Conservation (phyloP, 2,329 filamentous ascomycete species). For the Alternaria tenuissima region DNA sequence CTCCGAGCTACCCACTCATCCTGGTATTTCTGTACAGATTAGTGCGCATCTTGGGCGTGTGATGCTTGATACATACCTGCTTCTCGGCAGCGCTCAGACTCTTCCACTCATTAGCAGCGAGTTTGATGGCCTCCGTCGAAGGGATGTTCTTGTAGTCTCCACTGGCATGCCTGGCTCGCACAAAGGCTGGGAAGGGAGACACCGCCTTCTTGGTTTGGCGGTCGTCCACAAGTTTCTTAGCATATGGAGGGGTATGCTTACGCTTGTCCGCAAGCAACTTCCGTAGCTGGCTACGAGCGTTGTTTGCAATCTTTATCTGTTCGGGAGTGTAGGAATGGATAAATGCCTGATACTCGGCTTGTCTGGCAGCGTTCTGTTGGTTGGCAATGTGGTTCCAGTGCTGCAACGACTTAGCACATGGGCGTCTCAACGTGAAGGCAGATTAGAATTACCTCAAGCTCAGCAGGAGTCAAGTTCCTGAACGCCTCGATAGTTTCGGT, state of each 20-base stretch:
- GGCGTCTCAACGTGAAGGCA: not conserved
- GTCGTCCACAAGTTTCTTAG: slow-evolving; percentile 59
- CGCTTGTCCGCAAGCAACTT: slow-evolving; percentile 20
- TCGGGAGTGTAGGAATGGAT: slow-evolving; percentile 63
- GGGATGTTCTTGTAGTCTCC: slow-evolving; percentile 62
- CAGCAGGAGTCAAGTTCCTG: slow-evolving; percentile 43
- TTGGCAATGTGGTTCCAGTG: slow-evolving; percentile 62
- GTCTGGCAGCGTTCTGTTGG: slow-evolving; percentile 56
- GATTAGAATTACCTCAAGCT: slow-evolving; percentile 43
- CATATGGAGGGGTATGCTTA: slow-evolving; percentile 18
- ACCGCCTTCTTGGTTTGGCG: slow-evolving; percentile 58
- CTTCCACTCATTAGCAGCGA: slow-evolving; percentile 60
- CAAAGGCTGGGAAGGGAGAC: slow-evolving; percentile 56
- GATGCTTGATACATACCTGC: slow-evolving; percentile 49
- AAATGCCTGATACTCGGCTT: slow-evolving; percentile 61
- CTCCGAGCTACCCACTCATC: not conserved
- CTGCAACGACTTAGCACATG: slow-evolving; percentile 48
- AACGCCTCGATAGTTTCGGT: slow-evolving; percentile 16
- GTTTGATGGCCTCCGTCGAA: slow-evolving; percentile 50
- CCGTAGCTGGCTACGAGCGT: slow-evolving; percentile 57
- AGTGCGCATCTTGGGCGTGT: slow-evolving; percentile 13
- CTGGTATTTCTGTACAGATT: slow-evolving; percentile 15
- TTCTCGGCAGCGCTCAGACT: slow-evolving; percentile 57
- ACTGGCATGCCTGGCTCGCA: slow-evolving; percentile 53
- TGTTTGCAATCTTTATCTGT: slow-evolving; percentile 67